A percentile compares a stretch with the other conserved stretches of the same genome.
Evolutionary conservation across 164 flowering plant species (phyloP).

Genomic region (Vitis vinifera): ASM3070453v1 NC_081813.1:21349501-21350000

Average conservation of each 20-base stretch:
- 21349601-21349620: background rate
- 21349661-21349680: constrained; percentile 38
- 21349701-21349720: constrained; percentile 56
- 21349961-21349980: constrained; percentile 66
- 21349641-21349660: background rate
- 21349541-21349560: constrained; percentile 49
- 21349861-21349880: background rate
- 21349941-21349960: too few relatives aligned
- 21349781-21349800: constrained; percentile 38
- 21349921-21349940: background rate
- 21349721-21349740: constrained; percentile 55
- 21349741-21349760: constrained; percentile 65
- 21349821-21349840: background rate
- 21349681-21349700: constrained; percentile 52
- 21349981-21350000: constrained; percentile 64
- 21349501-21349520: constrained; percentile 42
- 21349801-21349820: background rate
- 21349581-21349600: constrained; percentile 43
- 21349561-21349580: constrained; percentile 62
- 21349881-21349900: too few relatives aligned
- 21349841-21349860: background rate
- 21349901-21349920: too few relatives aligned
- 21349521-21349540: constrained; percentile 48
- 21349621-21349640: background rate
- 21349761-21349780: constrained; percentile 69